A percentile compares a stretch with the other conserved stretches of the same genome.
Conservation (phyloP, 2,329 filamentous ascomycete species). For the Hymenoscyphus scutula region DNA sequence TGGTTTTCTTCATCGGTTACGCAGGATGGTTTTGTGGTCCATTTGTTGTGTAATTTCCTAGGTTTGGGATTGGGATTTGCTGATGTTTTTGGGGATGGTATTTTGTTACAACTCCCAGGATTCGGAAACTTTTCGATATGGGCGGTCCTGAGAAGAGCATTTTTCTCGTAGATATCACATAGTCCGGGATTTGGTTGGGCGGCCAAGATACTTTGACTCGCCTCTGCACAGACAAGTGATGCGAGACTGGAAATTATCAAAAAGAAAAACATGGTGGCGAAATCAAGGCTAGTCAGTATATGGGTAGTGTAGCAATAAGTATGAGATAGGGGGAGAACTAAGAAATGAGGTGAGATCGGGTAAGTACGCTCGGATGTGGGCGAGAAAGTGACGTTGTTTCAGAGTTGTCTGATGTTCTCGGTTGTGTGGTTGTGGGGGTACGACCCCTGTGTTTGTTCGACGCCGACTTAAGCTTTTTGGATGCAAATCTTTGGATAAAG, state of each 20-base stretch:
- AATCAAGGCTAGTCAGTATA: no score
- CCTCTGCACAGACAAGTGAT: conserved; percentile 2
- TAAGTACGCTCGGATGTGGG: neutral
- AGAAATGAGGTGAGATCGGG: neutral
- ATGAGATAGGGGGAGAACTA: neutral
- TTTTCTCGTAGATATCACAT: neutral
- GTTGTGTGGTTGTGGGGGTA: neutral
- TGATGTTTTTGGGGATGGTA: neutral
- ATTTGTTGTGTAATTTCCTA: conserved; percentile 12
- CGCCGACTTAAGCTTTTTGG: neutral
- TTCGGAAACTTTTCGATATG: conserved; percentile 6
- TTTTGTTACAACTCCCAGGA: neutral
- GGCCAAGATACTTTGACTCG: conserved; percentile 6
- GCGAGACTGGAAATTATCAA: neutral
- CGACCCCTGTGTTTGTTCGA: neutral
- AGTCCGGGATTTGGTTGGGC: neutral
- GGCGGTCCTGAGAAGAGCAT: conserved; percentile 1
- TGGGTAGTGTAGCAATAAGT: no score
- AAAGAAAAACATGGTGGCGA: neutral
- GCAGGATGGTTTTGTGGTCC: conserved; percentile 28
- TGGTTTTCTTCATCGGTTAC: conserved; percentile 18
- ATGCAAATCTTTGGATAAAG: neutral
- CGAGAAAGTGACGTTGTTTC: neutral
- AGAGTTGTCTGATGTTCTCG: conserved; percentile 5
- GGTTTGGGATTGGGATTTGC: conserved; percentile 7